Conservation (phyloP, 768 basidiomycete genomes). For the Rhodotorula sphaerocarpa region DNA sequence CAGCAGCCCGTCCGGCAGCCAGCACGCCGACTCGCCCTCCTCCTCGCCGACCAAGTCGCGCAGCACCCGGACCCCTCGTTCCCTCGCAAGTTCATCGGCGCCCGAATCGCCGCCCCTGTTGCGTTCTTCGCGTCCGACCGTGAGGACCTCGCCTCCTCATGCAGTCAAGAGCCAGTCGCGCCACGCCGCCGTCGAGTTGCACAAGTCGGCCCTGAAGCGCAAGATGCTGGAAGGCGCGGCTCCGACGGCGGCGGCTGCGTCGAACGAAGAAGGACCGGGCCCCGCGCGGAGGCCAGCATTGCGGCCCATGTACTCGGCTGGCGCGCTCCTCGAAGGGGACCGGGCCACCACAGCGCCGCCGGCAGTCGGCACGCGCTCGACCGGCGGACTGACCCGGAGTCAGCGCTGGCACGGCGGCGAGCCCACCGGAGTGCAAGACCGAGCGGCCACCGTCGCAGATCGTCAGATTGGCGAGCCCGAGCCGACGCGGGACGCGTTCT, state of each 20-base stretch:
- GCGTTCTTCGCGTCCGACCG: neutral
- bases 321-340: neutral
- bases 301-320: too few relatives aligned
- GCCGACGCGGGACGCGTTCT: too few relatives aligned
- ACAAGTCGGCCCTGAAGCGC: slow-evolving; percentile 4
- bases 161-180: neutral
- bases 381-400: neutral
- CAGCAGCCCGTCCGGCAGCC: neutral
- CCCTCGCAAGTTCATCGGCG: too few relatives aligned
- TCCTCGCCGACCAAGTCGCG: neutral
- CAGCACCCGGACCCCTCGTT: too few relatives aligned
- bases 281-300: neutral
- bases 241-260: too few relatives aligned
- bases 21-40: neutral
- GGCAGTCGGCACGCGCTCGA: neutral
- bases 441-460: neutral
- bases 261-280: too few relatives aligned
- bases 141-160: neutral
- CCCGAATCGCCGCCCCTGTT: too few relatives aligned
- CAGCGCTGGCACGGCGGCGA: neutral
- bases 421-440: neutral
- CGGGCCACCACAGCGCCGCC: neutral
- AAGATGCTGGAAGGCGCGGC: neutral
- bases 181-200: slow-evolving; percentile 2
- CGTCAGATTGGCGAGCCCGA: neutral